Evolutionary conservation across 75 land plant genomes (phyloP).

Genomic region (Picea glauca): DNA sequence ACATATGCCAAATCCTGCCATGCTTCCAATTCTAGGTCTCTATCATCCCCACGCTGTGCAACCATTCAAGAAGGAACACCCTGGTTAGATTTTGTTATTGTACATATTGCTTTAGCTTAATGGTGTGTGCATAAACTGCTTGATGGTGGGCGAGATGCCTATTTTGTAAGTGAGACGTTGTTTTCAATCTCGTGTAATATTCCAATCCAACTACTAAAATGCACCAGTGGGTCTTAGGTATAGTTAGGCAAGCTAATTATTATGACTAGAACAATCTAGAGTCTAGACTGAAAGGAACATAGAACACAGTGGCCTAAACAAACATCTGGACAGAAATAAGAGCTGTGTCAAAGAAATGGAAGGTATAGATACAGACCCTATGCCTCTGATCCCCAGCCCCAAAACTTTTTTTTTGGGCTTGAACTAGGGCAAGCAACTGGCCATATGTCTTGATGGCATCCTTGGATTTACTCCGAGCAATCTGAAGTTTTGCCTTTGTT

Average conservation of each 20-base stretch:
- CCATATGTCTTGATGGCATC: constrained; percentile 74
- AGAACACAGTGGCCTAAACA: neutral
- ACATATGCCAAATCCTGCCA: constrained; percentile 87
- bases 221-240: neutral
- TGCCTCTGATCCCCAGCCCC: constrained; percentile 20
- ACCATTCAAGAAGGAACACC: neutral
- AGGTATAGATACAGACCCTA: constrained; percentile 37
- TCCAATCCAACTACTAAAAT: no score
- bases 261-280: neutral
- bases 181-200: neutral
- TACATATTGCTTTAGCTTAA: neutral
- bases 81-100: neutral
- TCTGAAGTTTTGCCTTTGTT: constrained; percentile 84
- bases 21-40: constrained; percentile 70
- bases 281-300: neutral
- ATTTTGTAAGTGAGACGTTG: neutral
- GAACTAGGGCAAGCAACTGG: constrained; percentile 81
- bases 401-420: constrained; percentile 60
- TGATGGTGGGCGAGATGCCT: neutral
- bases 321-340: neutral
- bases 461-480: constrained; percentile 54
- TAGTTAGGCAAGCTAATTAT: neutral
- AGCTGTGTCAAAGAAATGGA: neutral
- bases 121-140: neutral
- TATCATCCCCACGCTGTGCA: constrained; percentile 29